A percentile compares a stretch with the other conserved stretches of the same genome.
These are phyloP conservation scores for Barbarea vulgaris DNA, from an alignment of 345 rosid genomes.

Conservation along the genomic window DNA sequence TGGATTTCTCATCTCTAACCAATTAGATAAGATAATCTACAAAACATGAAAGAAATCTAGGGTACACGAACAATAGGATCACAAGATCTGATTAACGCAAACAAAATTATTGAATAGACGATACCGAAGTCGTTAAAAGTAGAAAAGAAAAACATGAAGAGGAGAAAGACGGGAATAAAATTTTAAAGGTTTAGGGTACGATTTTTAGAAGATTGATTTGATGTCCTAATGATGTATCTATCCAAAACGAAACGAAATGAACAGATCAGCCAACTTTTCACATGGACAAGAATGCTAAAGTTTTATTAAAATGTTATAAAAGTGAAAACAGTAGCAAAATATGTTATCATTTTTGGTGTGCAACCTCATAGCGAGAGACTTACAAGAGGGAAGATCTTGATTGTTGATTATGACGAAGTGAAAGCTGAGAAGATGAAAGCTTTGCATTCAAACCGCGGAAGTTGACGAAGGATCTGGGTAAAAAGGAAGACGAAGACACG, in stretches of 20 bases:
- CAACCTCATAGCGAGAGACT: slow-evolving; percentile 35
- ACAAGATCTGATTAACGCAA: no score
- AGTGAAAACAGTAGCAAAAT: not conserved
- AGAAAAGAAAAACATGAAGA: no score
- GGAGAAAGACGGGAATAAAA: no score
- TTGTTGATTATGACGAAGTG: slow-evolving; percentile 41
- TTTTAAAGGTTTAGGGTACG: no score
- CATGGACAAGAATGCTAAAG: not conserved
- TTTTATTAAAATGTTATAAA: not conserved
- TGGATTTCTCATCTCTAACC: no score
- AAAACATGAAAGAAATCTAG: no score
- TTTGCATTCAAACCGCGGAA: slow-evolving; percentile 49
- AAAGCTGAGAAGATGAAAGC: slow-evolving; percentile 54
- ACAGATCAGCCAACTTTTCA: not conserved
- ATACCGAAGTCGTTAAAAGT: no score
- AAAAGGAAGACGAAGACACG: slow-evolving; percentile 48
- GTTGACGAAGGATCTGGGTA: slow-evolving; percentile 44
- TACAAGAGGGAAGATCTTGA: slow-evolving; percentile 56
- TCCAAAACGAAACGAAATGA: slow-evolving; percentile 1
- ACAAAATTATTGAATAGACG: no score
- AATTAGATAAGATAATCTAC: no score
- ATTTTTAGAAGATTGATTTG: no score
- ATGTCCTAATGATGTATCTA: slow-evolving; percentile 51
- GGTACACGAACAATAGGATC: no score
- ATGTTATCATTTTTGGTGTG: slow-evolving; percentile 1